phyloP scores from a whole-genome alignment of 2,329 filamentous ascomycete species.

The Pseudogymnoascus sp. region DNA sequence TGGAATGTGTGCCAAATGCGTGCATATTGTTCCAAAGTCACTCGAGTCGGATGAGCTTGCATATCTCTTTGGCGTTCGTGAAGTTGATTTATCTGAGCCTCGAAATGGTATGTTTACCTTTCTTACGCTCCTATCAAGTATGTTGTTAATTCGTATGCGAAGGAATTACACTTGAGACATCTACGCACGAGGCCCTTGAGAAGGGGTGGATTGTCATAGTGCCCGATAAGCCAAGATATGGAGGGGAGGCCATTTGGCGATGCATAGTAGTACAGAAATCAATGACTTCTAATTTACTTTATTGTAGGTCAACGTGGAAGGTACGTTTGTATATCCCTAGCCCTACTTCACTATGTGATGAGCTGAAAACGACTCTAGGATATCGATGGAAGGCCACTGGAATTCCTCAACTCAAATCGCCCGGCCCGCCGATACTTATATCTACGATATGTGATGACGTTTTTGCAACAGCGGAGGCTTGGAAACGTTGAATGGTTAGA shows the following conservation, averaged over 20 bases:
- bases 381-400: conserved; percentile 11
- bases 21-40: conserved; percentile 14
- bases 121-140: conserved; percentile 5
- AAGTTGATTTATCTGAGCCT: conserved; percentile 11
- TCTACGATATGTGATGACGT: conserved; percentile 13
- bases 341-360: not conserved
- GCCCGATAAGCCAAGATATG: conserved; percentile 11
- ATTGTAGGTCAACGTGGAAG: not conserved
- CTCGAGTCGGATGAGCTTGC: conserved; percentile 14
- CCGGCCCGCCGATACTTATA: conserved; percentile 15
- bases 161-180: conserved; percentile 12
- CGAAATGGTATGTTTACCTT: conserved; percentile 12
- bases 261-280: conserved; percentile 12
- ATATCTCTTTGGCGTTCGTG: conserved; percentile 16
- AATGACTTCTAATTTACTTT: not conserved
- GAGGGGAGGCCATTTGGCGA: conserved; percentile 12
- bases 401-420: conserved; percentile 13
- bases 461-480: conserved; percentile 11
- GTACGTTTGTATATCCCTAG: conserved; percentile 10
- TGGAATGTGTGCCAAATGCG: conserved; percentile 5
- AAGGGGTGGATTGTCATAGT: conserved; percentile 12
- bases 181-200: conserved; percentile 4
- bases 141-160: conserved; percentile 11
- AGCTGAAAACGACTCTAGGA: conserved; percentile 13
- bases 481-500: conserved; percentile 10